Conservation (phyloP, 768 basidiomycete species). For the Tulasnella sp. region DNA sequence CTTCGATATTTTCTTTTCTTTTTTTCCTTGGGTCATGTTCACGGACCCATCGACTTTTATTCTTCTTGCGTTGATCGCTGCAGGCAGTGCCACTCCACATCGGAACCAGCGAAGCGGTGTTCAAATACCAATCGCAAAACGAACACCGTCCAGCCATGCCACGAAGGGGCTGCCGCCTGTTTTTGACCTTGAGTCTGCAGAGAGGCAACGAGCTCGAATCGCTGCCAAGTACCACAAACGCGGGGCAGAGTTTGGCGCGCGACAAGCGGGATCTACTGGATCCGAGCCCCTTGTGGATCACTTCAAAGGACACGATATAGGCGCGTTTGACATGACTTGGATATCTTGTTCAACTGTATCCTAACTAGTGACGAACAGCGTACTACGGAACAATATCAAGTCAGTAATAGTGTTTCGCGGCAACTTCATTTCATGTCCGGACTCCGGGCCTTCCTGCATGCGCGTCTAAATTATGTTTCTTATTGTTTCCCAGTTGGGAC, state of each 20-base stretch:
- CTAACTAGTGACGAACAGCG: neutral
- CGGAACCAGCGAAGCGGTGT: neutral
- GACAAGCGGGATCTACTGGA: neutral
- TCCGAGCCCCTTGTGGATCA: neutral
- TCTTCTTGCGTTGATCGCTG: neutral
- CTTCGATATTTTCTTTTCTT: neutral
- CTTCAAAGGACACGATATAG: neutral
- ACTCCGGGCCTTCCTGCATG: neutral
- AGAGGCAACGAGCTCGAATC: neutral
- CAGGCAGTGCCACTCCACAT: neutral
- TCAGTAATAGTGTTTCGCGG: neutral
- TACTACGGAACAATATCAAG: constrained; percentile 12
- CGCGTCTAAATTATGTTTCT: neutral
- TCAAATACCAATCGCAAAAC: neutral
- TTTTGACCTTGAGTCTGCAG: neutral
- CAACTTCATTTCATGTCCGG: neutral
- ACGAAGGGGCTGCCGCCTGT: neutral
- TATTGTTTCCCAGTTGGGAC: constrained; percentile 18
- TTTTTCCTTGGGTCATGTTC: neutral
- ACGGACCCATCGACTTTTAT: neutral
- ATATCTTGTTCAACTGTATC: neutral
- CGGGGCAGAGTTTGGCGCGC: neutral
- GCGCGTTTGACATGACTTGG: neutral
- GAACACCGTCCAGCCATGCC: neutral
- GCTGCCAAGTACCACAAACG: neutral